A percentile compares a stretch with the other conserved stretches of the same genome.
Evolutionary conservation across 192 early-diverging fungal species (phyloP).

Genomic region (Pilaira anomala): DNA sequence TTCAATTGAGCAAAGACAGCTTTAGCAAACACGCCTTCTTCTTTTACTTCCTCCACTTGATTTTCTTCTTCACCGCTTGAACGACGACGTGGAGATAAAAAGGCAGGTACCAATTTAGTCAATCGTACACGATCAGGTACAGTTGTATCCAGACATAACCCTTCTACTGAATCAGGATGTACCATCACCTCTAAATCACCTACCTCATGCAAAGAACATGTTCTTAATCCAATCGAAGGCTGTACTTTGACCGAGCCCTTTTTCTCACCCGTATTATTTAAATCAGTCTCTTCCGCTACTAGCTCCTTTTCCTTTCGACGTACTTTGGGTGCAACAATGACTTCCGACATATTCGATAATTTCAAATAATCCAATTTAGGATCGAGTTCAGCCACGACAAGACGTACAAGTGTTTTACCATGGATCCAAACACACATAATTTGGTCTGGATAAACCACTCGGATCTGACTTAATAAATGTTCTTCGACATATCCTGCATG

Average conservation of each 20-base stretch:
- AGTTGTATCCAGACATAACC: constrained; percentile 22
- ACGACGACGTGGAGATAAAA: background rate
- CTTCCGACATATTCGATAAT: constrained; percentile 64
- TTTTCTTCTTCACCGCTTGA: constrained; percentile 23
- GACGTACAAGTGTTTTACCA: constrained; percentile 57
- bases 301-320: constrained; percentile 34
- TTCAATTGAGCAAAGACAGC: constrained; percentile 39
- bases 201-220: background rate
- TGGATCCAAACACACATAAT: constrained; percentile 76
- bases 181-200: constrained; percentile 36
- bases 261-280: background rate
- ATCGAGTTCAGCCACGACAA: constrained; percentile 56
- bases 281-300: constrained; percentile 21
- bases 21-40: constrained; percentile 16
- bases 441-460: constrained; percentile 63
- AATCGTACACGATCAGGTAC: constrained; percentile 31
- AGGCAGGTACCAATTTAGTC: constrained; percentile 43
- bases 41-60: constrained; percentile 37
- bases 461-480: constrained; percentile 63
- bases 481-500: constrained; percentile 74
- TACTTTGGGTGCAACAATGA: constrained; percentile 71
- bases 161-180: constrained; percentile 40
- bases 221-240: background rate
- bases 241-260: background rate
- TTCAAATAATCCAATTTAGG: constrained; percentile 48